Conservation (phyloP, 164 flowering plant genomes). For the Annona squamosa region DNA sequence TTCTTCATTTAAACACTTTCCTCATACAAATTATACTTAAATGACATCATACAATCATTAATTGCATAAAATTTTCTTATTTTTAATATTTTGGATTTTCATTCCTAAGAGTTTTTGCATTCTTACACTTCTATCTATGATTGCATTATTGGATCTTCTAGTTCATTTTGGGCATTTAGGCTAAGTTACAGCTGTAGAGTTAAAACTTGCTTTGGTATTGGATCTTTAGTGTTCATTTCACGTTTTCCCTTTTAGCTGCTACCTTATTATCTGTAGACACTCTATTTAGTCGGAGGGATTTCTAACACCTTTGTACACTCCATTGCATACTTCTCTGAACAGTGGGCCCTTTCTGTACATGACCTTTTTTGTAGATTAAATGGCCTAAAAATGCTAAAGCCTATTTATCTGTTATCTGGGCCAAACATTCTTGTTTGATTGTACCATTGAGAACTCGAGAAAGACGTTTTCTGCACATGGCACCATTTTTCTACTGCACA, state of each 20-base stretch:
- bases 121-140: too few relatives aligned
- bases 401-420: background rate
- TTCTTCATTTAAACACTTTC: too few relatives aligned
- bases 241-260: background rate
- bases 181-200: too few relatives aligned
- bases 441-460: background rate
- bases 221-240: background rate
- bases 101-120: too few relatives aligned
- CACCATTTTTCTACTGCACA: background rate
- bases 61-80: too few relatives aligned
- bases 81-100: too few relatives aligned
- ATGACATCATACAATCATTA: too few relatives aligned
- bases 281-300: background rate
- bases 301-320: background rate
- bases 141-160: too few relatives aligned
- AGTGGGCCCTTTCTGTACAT: background rate
- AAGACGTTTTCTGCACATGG: background rate
- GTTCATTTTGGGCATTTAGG: too few relatives aligned
- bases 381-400: background rate
- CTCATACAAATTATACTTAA: too few relatives aligned
- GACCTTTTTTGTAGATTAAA: background rate
- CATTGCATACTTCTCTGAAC: background rate
- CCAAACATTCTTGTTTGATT: background rate
- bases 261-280: background rate
- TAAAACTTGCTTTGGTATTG: background rate